These are phyloP conservation scores for Hypoxylon sp. DNA, from an alignment of 2,329 filamentous ascomycete genomes.

Conservation along the genomic window DNA sequence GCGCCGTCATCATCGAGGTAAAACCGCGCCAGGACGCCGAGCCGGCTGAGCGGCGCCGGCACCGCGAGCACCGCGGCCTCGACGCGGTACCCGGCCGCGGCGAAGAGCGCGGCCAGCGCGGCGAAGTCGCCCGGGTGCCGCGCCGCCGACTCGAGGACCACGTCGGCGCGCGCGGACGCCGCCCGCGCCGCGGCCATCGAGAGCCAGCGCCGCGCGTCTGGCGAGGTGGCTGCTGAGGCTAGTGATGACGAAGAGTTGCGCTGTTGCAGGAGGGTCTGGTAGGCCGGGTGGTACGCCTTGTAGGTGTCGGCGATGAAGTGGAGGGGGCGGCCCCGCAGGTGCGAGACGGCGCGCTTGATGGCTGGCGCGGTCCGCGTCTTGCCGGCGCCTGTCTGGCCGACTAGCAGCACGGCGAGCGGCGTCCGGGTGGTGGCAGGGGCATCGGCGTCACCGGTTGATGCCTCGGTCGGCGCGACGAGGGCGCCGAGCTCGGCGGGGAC, in stretches of 20 bases:
- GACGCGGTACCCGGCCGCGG: conserved; percentile 48
- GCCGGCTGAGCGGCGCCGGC: conserved; percentile 50
- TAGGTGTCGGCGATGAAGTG: conserved; percentile 60
- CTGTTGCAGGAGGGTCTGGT: conserved; percentile 45
- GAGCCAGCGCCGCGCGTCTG: conserved; percentile 56
- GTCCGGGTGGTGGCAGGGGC: not conserved
- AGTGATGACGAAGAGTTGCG: conserved; percentile 40
- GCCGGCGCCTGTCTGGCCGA: conserved; percentile 59
- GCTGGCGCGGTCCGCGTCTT: conserved; percentile 55
- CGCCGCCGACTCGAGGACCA: conserved; percentile 56
- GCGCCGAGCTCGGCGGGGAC: conserved; percentile 45
- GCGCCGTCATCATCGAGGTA: too few relatives aligned
- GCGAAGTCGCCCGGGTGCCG: conserved; percentile 53
- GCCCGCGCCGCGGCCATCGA: conserved; percentile 49
- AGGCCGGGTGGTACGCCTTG: conserved; percentile 57
- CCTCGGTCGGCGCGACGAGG: conserved; percentile 3
- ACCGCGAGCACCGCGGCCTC: conserved; percentile 54
- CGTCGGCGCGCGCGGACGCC: conserved; percentile 44
- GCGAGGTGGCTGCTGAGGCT: conserved; percentile 50
- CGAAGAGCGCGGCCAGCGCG: conserved; percentile 48
- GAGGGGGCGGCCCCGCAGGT: conserved; percentile 20
- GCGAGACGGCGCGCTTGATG: conserved; percentile 46
- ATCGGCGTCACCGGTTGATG: not conserved
- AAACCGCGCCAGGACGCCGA: conserved; percentile 54
- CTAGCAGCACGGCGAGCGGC: conserved; percentile 53